These are phyloP conservation scores for Dendrobium huoshanense DNA, from an alignment of 106 monocot genomes.

Conservation along the genomic window DNA sequence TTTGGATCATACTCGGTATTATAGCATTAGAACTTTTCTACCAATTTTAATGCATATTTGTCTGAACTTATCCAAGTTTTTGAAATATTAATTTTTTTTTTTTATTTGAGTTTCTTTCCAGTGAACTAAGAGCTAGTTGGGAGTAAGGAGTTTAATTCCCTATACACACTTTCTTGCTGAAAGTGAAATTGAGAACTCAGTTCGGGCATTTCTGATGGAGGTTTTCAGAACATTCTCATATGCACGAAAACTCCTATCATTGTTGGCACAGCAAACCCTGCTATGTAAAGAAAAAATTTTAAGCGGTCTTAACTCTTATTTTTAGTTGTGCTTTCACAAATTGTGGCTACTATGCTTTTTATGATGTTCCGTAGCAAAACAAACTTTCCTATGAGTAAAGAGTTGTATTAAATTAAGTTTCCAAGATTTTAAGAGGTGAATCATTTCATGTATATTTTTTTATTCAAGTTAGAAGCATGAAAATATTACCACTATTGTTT, in stretches of 20 bases:
- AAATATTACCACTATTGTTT: neutral
- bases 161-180: neutral
- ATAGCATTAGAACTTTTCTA: neutral
- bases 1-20: neutral
- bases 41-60: neutral
- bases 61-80: too few relatives aligned
- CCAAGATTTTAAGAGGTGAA: neutral
- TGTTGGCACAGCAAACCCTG: neutral
- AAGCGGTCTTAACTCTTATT: neutral
- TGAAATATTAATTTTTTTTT: too few relatives aligned
- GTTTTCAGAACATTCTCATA: neutral
- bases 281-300: neutral
- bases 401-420: neutral
- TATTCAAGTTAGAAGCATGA: neutral
- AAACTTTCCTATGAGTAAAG: neutral
- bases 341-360: neutral
- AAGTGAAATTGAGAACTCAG: neutral
- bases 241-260: neutral
- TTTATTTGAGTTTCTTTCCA: neutral
- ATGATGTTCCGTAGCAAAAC: neutral
- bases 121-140: neutral
- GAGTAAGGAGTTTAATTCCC: neutral
- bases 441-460: neutral
- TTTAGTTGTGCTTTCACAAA: neutral
- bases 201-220: neutral